Percentiles rank a stretch among this genome's conserved stretches.
These are phyloP conservation scores for Coemansia sp. DNA, from an alignment of 192 early-diverging fungal genomes.

Conservation along the genomic window DNA sequence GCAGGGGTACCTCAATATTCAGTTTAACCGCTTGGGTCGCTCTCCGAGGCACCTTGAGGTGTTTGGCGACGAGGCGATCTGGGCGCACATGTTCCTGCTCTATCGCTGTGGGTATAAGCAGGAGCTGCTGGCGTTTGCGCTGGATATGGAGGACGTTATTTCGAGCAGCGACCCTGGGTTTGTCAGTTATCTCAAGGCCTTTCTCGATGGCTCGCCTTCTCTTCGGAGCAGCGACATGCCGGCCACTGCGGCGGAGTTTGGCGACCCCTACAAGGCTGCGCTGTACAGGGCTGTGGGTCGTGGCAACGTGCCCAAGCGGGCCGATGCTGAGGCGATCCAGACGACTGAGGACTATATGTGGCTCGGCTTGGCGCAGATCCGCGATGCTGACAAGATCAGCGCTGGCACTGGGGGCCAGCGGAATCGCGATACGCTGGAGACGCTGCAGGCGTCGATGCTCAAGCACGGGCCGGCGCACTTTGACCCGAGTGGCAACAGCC, in stretches of 20 bases:
- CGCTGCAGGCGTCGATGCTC: slow-evolving; percentile 67
- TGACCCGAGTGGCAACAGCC: slow-evolving; percentile 65
- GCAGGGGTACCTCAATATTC: slow-evolving; percentile 69
- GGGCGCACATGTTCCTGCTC: slow-evolving; percentile 85
- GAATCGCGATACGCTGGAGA: slow-evolving; percentile 47
- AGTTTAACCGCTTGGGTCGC: slow-evolving; percentile 61
- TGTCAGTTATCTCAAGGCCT: slow-evolving; percentile 69
- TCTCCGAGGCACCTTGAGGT: slow-evolving; percentile 41
- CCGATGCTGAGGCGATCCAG: slow-evolving; percentile 66
- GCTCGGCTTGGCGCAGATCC: slow-evolving; percentile 74
- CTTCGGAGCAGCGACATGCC: slow-evolving; percentile 40
- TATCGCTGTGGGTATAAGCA: slow-evolving; percentile 72
- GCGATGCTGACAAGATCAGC: slow-evolving; percentile 56
- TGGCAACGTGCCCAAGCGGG: slow-evolving; percentile 73
- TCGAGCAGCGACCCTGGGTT: slow-evolving; percentile 67
- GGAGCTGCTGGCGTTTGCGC: slow-evolving; percentile 69
- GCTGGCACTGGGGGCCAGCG: slow-evolving; percentile 45
- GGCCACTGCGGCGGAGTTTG: slow-evolving; percentile 49
- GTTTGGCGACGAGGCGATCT: slow-evolving; percentile 66
- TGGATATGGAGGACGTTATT: slow-evolving; percentile 58
- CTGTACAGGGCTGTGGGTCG: slow-evolving; percentile 90
- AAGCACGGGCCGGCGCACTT: slow-evolving; percentile 73
- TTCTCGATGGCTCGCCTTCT: slow-evolving; percentile 49
- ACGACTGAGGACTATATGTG: slow-evolving; percentile 94
- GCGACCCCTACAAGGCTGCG: slow-evolving; percentile 91